Evolutionary conservation across 2,329 filamentous ascomycete species (phyloP), one percentile per base, ranked within the genome.

Genomic region (Aspergillus caelatus): DNA sequence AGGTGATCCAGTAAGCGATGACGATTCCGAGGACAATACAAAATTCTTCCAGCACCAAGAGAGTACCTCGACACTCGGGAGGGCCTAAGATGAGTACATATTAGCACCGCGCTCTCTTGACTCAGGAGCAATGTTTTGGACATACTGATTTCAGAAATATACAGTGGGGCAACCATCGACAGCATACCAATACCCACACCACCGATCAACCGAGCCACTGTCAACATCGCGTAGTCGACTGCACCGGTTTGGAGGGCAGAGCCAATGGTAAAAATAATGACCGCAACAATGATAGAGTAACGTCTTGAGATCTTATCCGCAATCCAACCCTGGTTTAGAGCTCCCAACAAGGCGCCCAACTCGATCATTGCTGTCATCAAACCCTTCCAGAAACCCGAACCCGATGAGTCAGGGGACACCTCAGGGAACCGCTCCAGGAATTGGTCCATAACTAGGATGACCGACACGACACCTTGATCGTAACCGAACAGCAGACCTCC

Each of bases 331-430:
- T 81, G 78, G 43, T 81, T 82, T 23, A 83, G 60, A 4, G 81
- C 80, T 58, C 81, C 78, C 4, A 80, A 57, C 21, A 85, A 72
- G 10, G 83, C 84, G n/a, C 84, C 83, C 23, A 85, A 67, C 64
- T 85, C 82, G 57, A 86, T 81, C 83, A 85, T 85, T 4, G 84
- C 84, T 10, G 84, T 86, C 75, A 85, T 76, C 65, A 80, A 62
- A n/a, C 79, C 79, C 63, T 80, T 80, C 71, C 75, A 78, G 63
- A 80, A 80, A 0, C 78, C 77, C 7, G 75, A 72, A 7, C 76
- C 76, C 9, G 73, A 68, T 11, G 79, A 76, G 8, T 72, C 72
- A 21, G 77, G 74, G 0, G 79, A 77, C 3, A 84, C 78, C 16
- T 77, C 76, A 12, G 80, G 75, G 59, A 85, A 85, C 1, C 75